Evolutionary conservation across 495 filamentous ascomycete species (phyloP).

Genomic region (Penicillium paxilli): DNA sequence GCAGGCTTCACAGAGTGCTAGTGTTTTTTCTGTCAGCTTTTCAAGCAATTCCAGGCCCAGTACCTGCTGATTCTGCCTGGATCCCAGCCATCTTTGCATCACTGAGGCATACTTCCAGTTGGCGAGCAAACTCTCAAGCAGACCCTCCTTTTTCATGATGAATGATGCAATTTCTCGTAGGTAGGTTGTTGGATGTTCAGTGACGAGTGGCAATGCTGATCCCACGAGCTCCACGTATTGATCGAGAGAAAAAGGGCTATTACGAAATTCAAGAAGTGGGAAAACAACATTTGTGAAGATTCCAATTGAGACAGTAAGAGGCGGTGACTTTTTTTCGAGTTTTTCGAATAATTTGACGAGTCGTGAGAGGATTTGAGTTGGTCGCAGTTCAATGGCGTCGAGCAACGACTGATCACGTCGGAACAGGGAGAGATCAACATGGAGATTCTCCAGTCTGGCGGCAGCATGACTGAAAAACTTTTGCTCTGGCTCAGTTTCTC

Average conservation of each 20-base stretch:
- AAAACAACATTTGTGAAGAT: neutral
- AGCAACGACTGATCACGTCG: neutral
- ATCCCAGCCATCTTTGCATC: neutral
- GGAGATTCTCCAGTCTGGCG: neutral
- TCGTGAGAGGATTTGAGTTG: neutral
- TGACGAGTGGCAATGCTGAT: neutral
- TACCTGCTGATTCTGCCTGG: neutral
- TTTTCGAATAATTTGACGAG: neutral
- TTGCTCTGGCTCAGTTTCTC: neutral
- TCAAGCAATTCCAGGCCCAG: neutral
- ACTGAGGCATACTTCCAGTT: neutral
- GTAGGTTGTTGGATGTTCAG: neutral
- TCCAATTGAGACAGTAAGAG: neutral
- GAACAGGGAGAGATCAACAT: neutral
- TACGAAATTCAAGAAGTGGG: neutral
- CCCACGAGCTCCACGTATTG: neutral
- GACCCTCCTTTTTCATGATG: neutral
- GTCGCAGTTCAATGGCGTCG: neutral
- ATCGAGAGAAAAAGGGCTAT: neutral
- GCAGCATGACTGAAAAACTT: neutral
- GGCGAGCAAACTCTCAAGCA: neutral
- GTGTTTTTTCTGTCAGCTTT: neutral
- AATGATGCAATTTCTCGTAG: neutral
- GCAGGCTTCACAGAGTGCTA: conserved; percentile 6
- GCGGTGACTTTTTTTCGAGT: neutral